Evolutionary conservation across 306 rosid genomes (phyloP), one percentile per base, ranked within the genome.

Genomic region (Prinsepia uniflora): DNA sequence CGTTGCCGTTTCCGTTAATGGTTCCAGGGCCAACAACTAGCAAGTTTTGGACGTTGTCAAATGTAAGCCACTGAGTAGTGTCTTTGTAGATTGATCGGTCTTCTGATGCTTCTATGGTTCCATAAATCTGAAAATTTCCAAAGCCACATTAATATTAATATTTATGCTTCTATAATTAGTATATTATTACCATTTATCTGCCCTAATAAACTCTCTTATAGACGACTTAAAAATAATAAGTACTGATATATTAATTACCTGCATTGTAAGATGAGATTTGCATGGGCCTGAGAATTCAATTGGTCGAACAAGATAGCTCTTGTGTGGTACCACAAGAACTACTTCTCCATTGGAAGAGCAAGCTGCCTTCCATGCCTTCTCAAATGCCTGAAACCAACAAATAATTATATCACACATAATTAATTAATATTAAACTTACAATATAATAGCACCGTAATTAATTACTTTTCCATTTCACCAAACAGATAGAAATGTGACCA

Each of bases 201-300:
- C 36, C 36, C 36, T 30, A 3, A 30, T 30, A 30, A 30, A 30
- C 36, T 30, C 36, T 30, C 36, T 30, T 30, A 30, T 30, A n/a
- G n/a, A n/a, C n/a, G n/a, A n/a, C n/a, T n/a, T n/a, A n/a, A n/a
- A n/a, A n/a, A n/a, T n/a, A n/a, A n/a, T n/a, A n/a, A n/a, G n/a
- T n/a, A n/a, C n/a, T n/a, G n/a, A n/a, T n/a, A n/a, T n/a, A n/a
- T n/a, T n/a, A n/a, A n/a, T 63, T 18, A 89, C 96, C 86, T 83
- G 82, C 17, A 89, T 45, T 22, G 72, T 50, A 4, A 87, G 54
- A 58, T 64, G 46, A 55, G 97, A 83, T 78, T 84, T 81, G 84
- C 97, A 91, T 41, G 97, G 96, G 48, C 97, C 97, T 6, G 78
- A 70, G 82, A 91, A 87, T 63, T 65, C 80, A 30, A 80, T 79